Evolutionary conservation across 805 yeast genomes (phyloP), one percentile per base, ranked within the genome.

Genomic region (Saturnispora halmiae): DNA sequence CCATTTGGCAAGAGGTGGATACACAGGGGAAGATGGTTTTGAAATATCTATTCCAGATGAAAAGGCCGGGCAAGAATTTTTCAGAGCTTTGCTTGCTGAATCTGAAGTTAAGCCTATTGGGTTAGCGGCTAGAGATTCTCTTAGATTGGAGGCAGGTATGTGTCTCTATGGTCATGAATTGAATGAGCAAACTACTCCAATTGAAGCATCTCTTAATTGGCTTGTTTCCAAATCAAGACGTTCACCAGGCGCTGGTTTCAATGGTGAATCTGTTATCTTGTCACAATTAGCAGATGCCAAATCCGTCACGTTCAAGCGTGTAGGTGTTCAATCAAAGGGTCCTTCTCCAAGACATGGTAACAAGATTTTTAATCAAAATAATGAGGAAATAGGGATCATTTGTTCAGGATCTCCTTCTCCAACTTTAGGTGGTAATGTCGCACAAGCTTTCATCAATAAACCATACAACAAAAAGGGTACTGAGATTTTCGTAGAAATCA

Each of bases 21-120:
- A 92, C 67, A 92, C 98, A 6, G 98, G 98, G 15, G 98, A 92
- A 63, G 98, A 92, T 59, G 98, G 98, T 2, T 90, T 92, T 60
- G 98, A 92, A 61, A 73, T 90, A 44, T 79, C 94, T 7, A 79
- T 88, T 45, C 81, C 85, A 21, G 66, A 73, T 42, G 53, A 59
- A 36, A 64, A 68, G 39, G 58, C 69, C 18, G 79, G 90, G 2
- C 58, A 65, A 24, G 75, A 71, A 1, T 75, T 92, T 50, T 77
- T 92, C 33, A 63, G 72, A 44, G 66, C 72, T 6, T 62, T 86
- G 38, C 60, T 84, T 32, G 69, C 64, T 38, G 76, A 55, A 42
- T 66, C 69, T 37, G 58, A 65, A 10, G 84, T 86, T 36, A 76
- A 75, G 58, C 95, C 96, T 29, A 84, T 87, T 51, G 98, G 98